Evolutionary conservation across 305 asterid genomes (phyloP), one percentile per base, ranked within the genome.

Genomic region (Ruellia speciosa): DNA sequence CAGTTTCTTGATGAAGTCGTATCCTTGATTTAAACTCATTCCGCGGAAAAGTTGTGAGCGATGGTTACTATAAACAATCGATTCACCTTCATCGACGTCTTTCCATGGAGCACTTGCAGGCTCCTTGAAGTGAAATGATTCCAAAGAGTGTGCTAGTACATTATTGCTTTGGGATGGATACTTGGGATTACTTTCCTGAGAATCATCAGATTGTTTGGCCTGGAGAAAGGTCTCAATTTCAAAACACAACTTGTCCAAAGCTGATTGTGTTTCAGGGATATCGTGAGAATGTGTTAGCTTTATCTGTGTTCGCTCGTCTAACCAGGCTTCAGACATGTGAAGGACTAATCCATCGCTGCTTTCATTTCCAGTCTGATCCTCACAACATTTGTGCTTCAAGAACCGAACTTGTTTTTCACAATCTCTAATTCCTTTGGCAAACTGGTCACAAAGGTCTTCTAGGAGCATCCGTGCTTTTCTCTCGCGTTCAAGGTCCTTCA

Each of bases 271-370:
- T 39, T 78, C 79, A 2, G 31, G 2, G 15, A 72, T 63, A 39
- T 66, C 73, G 51, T 6, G 58, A 47, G 66, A 59, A 37, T 72
- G 83, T 6, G 72, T 78, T 58, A 70, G 74, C 82, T 83, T 81
- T 82, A 76, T 78, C 68, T 90, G 95, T 59, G 76, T 63, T 61
- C 96, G 70, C 64, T 81, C 95, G 6, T 90, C 98, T 24, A 88
- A 63, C 98, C 98, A 90, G 14, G 96, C 94, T 68, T 90, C 98
- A 37, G 96, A 88, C 28, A 85, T 73, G 72, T 90, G 96, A 65
- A 90, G 87, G 64, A 88, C 71, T 73, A 88, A 66, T 0, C 84
- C 70, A 69, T 81, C 81, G 52, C 66, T 57, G 14, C 76, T 77
- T 4, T 72, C 79, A 18, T 55, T 62, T 1, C 45, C 66, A 16